Evolutionary conservation across 768 basidiomycete species (phyloP).

Genomic region (Cystobasidium onofrii): DNA sequence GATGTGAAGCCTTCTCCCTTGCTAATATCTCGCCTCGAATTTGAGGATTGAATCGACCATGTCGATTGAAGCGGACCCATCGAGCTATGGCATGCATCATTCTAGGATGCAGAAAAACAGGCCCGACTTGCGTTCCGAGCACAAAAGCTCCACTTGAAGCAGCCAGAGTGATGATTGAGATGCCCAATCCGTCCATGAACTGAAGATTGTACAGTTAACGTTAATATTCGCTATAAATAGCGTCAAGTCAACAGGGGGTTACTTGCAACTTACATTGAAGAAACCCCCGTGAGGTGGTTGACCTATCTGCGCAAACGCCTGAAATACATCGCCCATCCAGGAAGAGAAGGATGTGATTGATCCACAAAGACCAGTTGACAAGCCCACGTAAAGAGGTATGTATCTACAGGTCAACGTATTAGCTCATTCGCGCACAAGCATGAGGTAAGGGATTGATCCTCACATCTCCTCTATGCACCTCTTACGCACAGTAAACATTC

Average conservation of each 20-base stretch:
- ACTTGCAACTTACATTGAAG: constrained; percentile 55
- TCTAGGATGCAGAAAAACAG: constrained; percentile 43
- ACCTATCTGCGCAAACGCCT: constrained; percentile 68
- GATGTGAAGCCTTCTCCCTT: background rate
- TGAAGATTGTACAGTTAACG: constrained; percentile 43
- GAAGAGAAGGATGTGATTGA: constrained; percentile 92
- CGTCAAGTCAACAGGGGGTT: background rate
- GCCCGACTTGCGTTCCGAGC: constrained; percentile 63
- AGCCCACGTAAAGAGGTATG: constrained; percentile 67
- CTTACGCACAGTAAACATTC: constrained; percentile 62
- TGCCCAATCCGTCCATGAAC: constrained; percentile 79
- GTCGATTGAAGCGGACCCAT: constrained; percentile 38
- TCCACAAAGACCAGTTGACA: constrained; percentile 94
- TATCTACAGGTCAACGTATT: background rate
- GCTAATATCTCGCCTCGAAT: background rate
- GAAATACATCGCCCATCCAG: constrained; percentile 84
- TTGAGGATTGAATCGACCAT: constrained; percentile 42
- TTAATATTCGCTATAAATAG: background rate
- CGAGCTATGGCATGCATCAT: background rate
- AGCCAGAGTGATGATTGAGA: constrained; percentile 67
- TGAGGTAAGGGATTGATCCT: constrained; percentile 43
- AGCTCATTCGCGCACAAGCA: background rate
- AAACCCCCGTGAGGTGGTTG: constrained; percentile 58
- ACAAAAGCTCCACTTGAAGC: constrained; percentile 67
- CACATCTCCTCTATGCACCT: constrained; percentile 67